These are phyloP conservation scores for Hymenoscyphus albidus DNA, from an alignment of 2,329 filamentous ascomycete genomes.

Conservation along the genomic window DNA sequence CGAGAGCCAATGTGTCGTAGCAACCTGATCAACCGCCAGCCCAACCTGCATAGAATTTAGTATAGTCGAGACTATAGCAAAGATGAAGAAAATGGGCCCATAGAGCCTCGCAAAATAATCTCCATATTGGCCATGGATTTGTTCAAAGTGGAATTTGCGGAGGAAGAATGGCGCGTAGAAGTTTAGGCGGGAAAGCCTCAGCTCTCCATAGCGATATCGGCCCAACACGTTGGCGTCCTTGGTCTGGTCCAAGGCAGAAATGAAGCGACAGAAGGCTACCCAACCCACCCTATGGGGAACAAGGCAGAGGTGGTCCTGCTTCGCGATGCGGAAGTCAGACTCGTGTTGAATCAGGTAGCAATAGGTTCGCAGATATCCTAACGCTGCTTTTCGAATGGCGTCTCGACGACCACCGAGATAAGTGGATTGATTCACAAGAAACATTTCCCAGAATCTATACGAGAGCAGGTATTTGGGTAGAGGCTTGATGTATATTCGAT, in stretches of 20 bases:
- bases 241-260: constrained; percentile 8
- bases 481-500: constrained; percentile 34
- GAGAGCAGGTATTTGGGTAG: constrained; percentile 31
- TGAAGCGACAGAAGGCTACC: constrained; percentile 18
- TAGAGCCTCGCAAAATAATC: constrained; percentile 15
- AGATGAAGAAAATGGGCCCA: constrained; percentile 13
- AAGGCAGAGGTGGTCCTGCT: constrained; percentile 22
- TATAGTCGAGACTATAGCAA: constrained; percentile 3
- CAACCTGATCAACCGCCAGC: constrained; percentile 8
- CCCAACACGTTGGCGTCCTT: constrained; percentile 24
- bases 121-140: constrained; percentile 10
- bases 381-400: not conserved
- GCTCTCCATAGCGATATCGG: constrained; percentile 35
- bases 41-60: constrained; percentile 15
- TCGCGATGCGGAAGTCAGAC: constrained; percentile 37
- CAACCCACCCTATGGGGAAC: constrained; percentile 6
- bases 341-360: constrained; percentile 31
- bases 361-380: constrained; percentile 36
- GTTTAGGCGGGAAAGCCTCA: constrained; percentile 30
- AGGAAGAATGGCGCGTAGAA: constrained; percentile 15
- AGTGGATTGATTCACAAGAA: too few species aligned
- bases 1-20: not conserved
- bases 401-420: constrained; percentile 13
- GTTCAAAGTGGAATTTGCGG: constrained; percentile 1
- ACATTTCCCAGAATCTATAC: constrained; percentile 30